phyloP scores from a whole-genome alignment of 2,329 filamentous ascomycete species.

The Nannizzia gypsea region DNA sequence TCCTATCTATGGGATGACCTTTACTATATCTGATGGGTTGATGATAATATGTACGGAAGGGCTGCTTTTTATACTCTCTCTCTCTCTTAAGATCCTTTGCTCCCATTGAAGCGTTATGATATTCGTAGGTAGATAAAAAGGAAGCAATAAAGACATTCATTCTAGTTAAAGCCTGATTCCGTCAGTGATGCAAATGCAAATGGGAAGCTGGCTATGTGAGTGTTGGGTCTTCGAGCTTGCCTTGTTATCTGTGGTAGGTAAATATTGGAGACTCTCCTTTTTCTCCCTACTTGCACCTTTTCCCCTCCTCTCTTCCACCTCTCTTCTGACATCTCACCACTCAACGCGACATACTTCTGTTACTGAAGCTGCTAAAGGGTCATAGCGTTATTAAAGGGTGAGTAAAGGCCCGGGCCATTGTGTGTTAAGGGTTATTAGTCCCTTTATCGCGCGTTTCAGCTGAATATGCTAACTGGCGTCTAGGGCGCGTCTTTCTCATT shows the following conservation, averaged over 20 bases:
- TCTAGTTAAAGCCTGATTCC: neutral
- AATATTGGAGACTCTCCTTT: neutral
- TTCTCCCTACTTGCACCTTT: neutral
- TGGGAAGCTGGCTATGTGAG: neutral
- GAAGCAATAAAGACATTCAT: neutral
- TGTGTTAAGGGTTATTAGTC: neutral
- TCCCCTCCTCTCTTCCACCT: neutral
- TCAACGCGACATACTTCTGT: neutral
- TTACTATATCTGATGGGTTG: too few relatives aligned
- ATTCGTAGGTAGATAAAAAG: neutral
- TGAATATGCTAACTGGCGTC: neutral
- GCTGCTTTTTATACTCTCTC: neutral
- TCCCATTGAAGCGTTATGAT: neutral
- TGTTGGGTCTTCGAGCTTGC: neutral
- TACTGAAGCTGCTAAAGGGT: neutral
- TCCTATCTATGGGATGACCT: too few relatives aligned
- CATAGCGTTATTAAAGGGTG: neutral
- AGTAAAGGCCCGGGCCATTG: neutral
- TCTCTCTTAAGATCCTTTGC: neutral
- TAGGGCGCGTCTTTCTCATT: neutral
- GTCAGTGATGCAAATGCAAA: neutral
- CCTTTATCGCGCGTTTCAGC: neutral
- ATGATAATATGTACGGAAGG: neutral
- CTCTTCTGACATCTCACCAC: neutral
- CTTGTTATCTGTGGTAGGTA: neutral